Base-by-base conservation (phyloP, 805 yeast genomes). In the Tetrapisispora arboricola region DNA sequence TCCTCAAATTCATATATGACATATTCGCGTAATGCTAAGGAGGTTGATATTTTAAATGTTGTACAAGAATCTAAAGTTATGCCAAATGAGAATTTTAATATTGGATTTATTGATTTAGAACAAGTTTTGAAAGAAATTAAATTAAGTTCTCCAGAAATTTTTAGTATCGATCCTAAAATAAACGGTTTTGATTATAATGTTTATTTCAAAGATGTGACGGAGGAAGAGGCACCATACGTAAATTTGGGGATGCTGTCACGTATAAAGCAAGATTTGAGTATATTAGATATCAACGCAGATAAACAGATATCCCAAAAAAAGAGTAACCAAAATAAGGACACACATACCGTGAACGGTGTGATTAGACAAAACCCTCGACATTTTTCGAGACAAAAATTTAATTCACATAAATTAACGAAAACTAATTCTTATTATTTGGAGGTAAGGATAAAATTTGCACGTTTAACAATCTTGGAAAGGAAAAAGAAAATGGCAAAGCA, bases 201-300 rank as follows among this genome's bases (percentile, higher is more conserved):
- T 15, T 61, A 61, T 42, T 61, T 50, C 41, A 53, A 49, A 32
- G 66, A 61, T 40, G 48, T 60, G 11, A 51, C 59, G 39, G 66
- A 61, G 29, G 38, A 42, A n/a, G 60, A 54, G 40, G 65, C 60
- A 41, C 66, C 66, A 8, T 49, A 55, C 40, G 64, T 60, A 1
- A 57, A 62, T 33, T 42, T 56, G 19, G 66, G 66, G 1, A 39
- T 61, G 19, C 42, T 61, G 21, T 60, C 64, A 2, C 53, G 51
- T 29, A 53, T 61, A 49, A 55, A 55, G 48, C 44, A 20, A 48
- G 42, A 32, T 29, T 48, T 35, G 35, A 25, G 19, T 2, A 7
- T 16, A 2, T 9, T 10, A 42, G n/a, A n/a, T n/a, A n/a, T n/a
- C n/a, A n/a, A n/a, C n/a, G n/a, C n/a, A n/a, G n/a, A n/a, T n/a